Conservation (phyloP, 1,284 basidiomycete species). For the Apiotrichum siamense region DNA sequence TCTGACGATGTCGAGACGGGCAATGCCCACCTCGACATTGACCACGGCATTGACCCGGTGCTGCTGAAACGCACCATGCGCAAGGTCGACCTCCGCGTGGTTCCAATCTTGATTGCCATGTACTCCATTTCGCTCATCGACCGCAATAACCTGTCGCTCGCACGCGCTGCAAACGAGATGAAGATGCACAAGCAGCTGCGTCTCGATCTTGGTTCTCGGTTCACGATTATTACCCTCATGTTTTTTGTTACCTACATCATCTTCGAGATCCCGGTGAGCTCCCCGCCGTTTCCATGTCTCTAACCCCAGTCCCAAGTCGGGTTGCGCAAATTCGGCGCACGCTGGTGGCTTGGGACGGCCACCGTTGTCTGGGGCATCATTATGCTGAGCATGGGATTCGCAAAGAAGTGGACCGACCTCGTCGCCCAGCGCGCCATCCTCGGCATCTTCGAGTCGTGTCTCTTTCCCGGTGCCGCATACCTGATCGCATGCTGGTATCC, state of each 20-base stretch:
- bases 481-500: slow-evolving; percentile 50
- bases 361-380: slow-evolving; percentile 41
- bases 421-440: slow-evolving; percentile 45
- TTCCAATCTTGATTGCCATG: slow-evolving; percentile 13
- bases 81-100: slow-evolving; percentile 13
- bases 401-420: slow-evolving; percentile 39
- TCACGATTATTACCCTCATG: slow-evolving; percentile 39
- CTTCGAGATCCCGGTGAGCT: slow-evolving; percentile 20
- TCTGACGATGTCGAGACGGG: background rate
- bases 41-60: slow-evolving; percentile 5
- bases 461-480: slow-evolving; percentile 46
- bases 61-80: slow-evolving; percentile 5
- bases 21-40: slow-evolving; percentile 1
- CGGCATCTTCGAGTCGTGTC: slow-evolving; percentile 43
- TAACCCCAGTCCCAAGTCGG: slow-evolving; percentile 17
- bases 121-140: slow-evolving; percentile 17
- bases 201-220: slow-evolving; percentile 31
- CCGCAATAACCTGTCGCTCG: slow-evolving; percentile 21
- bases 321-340: slow-evolving; percentile 20
- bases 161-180: slow-evolving; percentile 11
- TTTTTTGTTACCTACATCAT: slow-evolving; percentile 46
- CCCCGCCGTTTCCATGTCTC: background rate
- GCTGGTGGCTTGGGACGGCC: slow-evolving; percentile 11
- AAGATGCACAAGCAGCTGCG: slow-evolving; percentile 28
- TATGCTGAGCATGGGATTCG: slow-evolving; percentile 45